Base-by-base conservation (phyloP, 176 grass and related monocot genomes). In the Aegilops tauschii region DNA sequence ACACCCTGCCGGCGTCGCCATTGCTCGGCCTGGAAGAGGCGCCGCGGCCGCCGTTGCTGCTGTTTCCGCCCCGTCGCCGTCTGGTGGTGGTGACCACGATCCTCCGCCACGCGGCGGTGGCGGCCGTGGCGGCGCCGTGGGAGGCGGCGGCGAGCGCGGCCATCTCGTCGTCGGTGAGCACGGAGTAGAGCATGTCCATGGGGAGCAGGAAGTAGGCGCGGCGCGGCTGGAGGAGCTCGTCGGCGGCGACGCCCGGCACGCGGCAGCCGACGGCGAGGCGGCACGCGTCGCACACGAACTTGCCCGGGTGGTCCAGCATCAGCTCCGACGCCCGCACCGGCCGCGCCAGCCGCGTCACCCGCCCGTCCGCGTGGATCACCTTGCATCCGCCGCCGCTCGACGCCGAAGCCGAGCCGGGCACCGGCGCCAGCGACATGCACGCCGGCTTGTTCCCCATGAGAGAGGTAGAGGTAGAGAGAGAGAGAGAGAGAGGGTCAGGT, bases 161-260 rank as follows among this genome's bases (percentile, higher is more conserved):
- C 94, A 94, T 93, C 90, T 98, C 97, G 25, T 96, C 97, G 59
- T 93, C 82, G 21, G 97, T 98, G 87, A 98, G 97, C 65, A 98
- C 94, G 65, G 97, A 98, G 88, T 96, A 98, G 61, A 98, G 87
- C 88, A 98, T 95, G 92, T 96, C 97, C 83, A 96, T 86, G 21
- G 94, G 97, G 12, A 98, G 94, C 11, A 98, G 90, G 82, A 96
- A 96, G 92, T 98, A 98, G 0, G 90, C 69, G 30, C 64, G 92
- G 58, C 65, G 85, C 45, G 90, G 86, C 64, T 88, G 50, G 80
- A 98, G 97, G 82, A 87, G 36, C 86, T 92, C 90, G 65, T 96
- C 94, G 3, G 88, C 90, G 0, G 63, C 73, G 3, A 98, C 79
- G 0, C 93, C 97, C 0, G 97, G 92, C 3, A 98, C 76, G 21